These are phyloP conservation scores for Grosmannia huntii DNA, from an alignment of 2,329 filamentous ascomycete species.

Conservation along the genomic window DNA sequence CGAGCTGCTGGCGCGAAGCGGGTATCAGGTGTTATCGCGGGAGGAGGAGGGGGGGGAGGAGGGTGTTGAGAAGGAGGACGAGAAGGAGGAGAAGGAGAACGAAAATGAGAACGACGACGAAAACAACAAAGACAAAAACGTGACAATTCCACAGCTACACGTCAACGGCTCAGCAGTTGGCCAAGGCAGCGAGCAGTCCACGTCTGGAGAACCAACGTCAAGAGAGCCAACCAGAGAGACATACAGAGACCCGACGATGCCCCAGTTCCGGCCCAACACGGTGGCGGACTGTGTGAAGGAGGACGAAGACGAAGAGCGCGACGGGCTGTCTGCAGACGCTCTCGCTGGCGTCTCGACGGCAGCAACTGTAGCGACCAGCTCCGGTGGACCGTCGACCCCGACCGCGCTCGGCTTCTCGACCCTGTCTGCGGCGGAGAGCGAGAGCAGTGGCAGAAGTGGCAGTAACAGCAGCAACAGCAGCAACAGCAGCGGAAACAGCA, in stretches of 20 bases:
- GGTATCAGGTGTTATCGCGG: slow-evolving; percentile 21
- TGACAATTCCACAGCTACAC: neutral
- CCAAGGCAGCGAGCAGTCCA: slow-evolving; percentile 6
- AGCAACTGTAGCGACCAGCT: slow-evolving; percentile 7
- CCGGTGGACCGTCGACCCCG: slow-evolving; percentile 2
- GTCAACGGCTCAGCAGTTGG: neutral
- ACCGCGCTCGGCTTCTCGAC: neutral
- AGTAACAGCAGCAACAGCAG: neutral
- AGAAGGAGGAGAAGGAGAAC: no score
- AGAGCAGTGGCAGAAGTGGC: neutral
- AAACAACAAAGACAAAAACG: no score
- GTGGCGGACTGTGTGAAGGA: slow-evolving; percentile 6
- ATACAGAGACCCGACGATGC: slow-evolving; percentile 49
- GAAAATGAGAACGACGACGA: no score
- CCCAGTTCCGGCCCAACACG: slow-evolving; percentile 54
- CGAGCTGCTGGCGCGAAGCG: slow-evolving; percentile 30
- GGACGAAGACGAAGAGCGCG: no score
- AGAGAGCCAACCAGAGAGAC: slow-evolving; percentile 39
- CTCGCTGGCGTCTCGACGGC: slow-evolving; percentile 4
- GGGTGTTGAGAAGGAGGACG: no score
- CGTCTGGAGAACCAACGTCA: slow-evolving; percentile 22
- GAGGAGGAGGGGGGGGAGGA: neutral
- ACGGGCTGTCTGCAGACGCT: neutral
- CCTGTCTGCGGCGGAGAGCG: neutral
- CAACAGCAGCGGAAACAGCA: neutral